A percentile compares a stretch with the other conserved stretches of the same genome.
phyloP scores from a whole-genome alignment of 1,139 yeast species.

The Magnusiomyces suaveolens region DNA sequence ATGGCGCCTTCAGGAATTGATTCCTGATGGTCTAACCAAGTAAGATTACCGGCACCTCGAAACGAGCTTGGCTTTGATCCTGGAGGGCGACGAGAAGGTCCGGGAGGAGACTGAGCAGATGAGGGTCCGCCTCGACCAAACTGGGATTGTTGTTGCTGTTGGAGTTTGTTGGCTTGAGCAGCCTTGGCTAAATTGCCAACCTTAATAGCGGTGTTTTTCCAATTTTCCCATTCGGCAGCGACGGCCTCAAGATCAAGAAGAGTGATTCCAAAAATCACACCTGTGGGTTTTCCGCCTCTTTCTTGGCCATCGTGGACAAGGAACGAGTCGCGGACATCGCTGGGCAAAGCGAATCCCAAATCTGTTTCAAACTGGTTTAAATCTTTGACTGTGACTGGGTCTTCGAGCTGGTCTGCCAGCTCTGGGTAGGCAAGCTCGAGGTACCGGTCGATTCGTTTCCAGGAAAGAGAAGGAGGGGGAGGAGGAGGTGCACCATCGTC shows the following conservation, averaged over 20 bases:
- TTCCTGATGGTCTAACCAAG: conserved; percentile 41
- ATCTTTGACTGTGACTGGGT: conserved; percentile 66
- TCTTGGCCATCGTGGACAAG: conserved; percentile 77
- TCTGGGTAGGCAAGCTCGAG: conserved; percentile 73
- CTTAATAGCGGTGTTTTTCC: conserved; percentile 57
- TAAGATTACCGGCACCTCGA: conserved; percentile 13
- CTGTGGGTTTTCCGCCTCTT: conserved; percentile 64
- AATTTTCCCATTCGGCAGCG: conserved; percentile 58
- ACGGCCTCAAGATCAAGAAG: conserved; percentile 63
- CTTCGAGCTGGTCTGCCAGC: conserved; percentile 58
- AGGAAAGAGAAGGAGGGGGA: conserved; percentile 59
- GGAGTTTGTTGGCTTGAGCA: conserved; percentile 16
- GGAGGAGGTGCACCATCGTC: conserved; percentile 50
- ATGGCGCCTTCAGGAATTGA: conserved; percentile 68
- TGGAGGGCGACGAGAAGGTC: conserved; percentile 36
- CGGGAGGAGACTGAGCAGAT: conserved; percentile 12
- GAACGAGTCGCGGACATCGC: conserved; percentile 66
- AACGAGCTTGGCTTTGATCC: conserved; percentile 33
- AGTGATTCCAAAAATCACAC: conserved; percentile 61
- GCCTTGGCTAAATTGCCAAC: conserved; percentile 19
- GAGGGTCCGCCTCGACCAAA: conserved; percentile 9
- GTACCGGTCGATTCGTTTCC: conserved; percentile 69
- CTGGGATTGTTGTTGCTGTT: conserved; percentile 23
- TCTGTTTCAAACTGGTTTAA: conserved; percentile 69
- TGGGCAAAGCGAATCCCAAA: conserved; percentile 55